These are phyloP conservation scores for Heimioporus sp. DNA, from an alignment of 768 basidiomycete species.

Conservation along the genomic window DNA sequence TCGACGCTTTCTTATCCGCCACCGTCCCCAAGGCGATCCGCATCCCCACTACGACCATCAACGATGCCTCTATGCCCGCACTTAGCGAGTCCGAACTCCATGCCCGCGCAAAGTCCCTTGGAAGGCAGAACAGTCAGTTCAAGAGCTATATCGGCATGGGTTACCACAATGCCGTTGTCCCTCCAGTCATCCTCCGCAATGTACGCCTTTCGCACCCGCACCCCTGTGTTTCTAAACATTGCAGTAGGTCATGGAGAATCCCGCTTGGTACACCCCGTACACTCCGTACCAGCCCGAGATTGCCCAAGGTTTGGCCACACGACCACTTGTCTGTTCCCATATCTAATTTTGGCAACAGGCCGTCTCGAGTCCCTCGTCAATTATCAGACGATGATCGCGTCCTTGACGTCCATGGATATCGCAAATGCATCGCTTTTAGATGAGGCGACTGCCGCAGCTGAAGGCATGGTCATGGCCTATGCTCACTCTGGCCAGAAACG, in stretches of 20 bases:
- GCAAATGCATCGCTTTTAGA: constrained; percentile 95
- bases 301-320: constrained; percentile 72
- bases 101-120: constrained; percentile 71
- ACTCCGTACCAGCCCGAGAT: constrained; percentile 97
- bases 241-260: constrained; percentile 83
- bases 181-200: constrained; percentile 93
- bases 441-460: constrained; percentile 92
- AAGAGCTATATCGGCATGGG: constrained; percentile 99
- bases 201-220: constrained; percentile 41
- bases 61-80: constrained; percentile 65
- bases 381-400: constrained; percentile 95
- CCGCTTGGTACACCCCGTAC: constrained; percentile 97
- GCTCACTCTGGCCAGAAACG: constrained; percentile 66
- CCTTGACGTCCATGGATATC: constrained; percentile 91
- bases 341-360: constrained; percentile 45
- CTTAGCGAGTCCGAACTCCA: constrained; percentile 87
- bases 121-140: constrained; percentile 73
- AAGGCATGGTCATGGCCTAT: constrained; percentile 96
- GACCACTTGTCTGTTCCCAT: neutral
- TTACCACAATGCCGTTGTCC: constrained; percentile 91
- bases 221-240: constrained; percentile 2
- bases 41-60: constrained; percentile 56
- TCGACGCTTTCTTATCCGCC: constrained; percentile 84
- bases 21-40: constrained; percentile 83
- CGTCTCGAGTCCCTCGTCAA: constrained; percentile 96